Percentiles rank a stretch among this genome's conserved stretches.
Evolutionary conservation across 192 early-diverging fungal genomes (phyloP).

Genomic region (Umbelopsis sp.): DNA sequence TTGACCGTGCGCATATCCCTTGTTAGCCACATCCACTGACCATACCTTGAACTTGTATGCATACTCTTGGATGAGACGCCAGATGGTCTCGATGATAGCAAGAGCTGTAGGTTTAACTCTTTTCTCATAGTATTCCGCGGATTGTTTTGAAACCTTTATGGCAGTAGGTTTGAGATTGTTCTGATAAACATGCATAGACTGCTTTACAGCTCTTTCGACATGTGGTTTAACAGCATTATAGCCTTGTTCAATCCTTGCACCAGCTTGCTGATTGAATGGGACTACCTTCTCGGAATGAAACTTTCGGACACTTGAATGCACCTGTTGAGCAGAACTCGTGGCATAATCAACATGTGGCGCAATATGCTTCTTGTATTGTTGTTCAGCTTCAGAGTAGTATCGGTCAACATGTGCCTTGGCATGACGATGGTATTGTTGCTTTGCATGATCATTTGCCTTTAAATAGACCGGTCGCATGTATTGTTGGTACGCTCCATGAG

Average conservation of each 20-base stretch:
- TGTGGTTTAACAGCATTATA: background rate
- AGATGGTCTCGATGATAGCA: background rate
- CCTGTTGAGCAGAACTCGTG: background rate
- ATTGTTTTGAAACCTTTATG: background rate
- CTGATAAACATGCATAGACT: background rate
- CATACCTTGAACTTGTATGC: background rate
- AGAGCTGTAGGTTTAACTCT: background rate
- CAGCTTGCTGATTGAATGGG: background rate
- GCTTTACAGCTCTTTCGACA: background rate
- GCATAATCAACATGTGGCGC: constrained; percentile 8
- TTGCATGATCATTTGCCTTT: constrained; percentile 1
- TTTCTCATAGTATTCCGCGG: background rate
- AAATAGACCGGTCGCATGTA: background rate
- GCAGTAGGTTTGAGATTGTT: background rate
- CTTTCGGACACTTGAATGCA: background rate
- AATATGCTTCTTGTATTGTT: constrained; percentile 1
- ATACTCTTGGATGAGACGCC: background rate
- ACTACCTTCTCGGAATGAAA: constrained; percentile 7
- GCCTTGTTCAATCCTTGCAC: background rate
- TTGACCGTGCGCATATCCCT: background rate
- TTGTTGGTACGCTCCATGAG: background rate
- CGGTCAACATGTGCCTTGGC: constrained; percentile 7
- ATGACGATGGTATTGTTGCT: constrained; percentile 1
- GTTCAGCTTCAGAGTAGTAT: constrained; percentile 7
- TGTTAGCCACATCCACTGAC: background rate